These are phyloP conservation scores for Brassica hybrid DNA, from an alignment of 441 rosid species.

Conservation along the genomic window DNA sequence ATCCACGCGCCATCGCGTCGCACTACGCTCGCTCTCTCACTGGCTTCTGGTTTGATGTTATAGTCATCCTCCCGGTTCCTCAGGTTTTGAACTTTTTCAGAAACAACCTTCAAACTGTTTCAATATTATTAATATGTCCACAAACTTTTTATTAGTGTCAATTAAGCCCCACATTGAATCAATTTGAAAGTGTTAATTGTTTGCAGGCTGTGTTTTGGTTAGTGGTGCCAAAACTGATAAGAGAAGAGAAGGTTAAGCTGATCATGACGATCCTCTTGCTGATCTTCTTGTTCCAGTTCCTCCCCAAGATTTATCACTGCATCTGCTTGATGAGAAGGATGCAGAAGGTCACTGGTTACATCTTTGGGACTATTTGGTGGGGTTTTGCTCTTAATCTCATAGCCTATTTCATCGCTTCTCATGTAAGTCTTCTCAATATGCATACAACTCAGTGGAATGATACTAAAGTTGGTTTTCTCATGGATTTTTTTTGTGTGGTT, in stretches of 20 bases:
- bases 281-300: constrained; percentile 69
- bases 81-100: constrained; percentile 53
- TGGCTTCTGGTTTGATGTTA: constrained; percentile 77
- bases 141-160: background rate
- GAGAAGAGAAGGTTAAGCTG: constrained; percentile 53
- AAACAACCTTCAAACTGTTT: constrained; percentile 3
- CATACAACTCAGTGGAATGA: background rate
- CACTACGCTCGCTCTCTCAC: constrained; percentile 61
- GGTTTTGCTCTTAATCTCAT: constrained; percentile 76
- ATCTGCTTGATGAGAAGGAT: constrained; percentile 65
- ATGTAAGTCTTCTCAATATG: constrained; percentile 45
- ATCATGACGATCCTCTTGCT: constrained; percentile 57
- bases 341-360: constrained; percentile 80
- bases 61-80: constrained; percentile 75
- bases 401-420: constrained; percentile 77
- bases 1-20: constrained; percentile 66
- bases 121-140: background rate
- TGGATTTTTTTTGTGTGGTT: constrained; percentile 12
- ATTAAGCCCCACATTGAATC: background rate
- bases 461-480: background rate
- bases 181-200: constrained; percentile 5
- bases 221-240: constrained; percentile 57
- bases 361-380: constrained; percentile 88
- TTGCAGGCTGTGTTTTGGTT: constrained; percentile 77
- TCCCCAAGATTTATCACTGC: constrained; percentile 77